Conservation (phyloP, 2,329 filamentous ascomycete genomes). For the Fusarium gaditjirri region DNA sequence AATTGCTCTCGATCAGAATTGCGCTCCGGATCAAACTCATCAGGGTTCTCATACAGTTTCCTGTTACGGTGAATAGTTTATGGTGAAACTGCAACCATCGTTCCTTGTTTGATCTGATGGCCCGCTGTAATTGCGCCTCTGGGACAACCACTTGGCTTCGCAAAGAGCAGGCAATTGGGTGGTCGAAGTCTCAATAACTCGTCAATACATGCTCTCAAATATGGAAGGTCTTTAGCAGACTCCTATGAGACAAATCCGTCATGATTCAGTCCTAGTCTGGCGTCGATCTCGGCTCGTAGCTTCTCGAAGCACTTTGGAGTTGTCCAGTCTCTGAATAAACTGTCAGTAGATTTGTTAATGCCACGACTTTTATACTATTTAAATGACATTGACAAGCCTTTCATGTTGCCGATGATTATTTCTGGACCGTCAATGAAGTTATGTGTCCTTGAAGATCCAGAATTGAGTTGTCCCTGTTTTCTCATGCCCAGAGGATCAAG, state of each 20-base stretch:
- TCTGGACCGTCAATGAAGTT: not conserved
- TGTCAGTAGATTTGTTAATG: not conserved
- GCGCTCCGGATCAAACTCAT: not conserved
- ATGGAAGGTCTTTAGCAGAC: not conserved
- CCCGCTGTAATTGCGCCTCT: not conserved
- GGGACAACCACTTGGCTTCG: not conserved
- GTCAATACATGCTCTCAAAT: not conserved
- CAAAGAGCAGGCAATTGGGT: not conserved
- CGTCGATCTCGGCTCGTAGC: not conserved
- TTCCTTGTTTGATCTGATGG: not conserved
- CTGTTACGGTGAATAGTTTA: not conserved
- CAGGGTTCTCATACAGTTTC: not conserved
- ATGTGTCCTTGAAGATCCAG: not conserved
- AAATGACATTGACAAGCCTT: not conserved
- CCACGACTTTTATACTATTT: accelerated
- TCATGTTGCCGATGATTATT: not conserved
- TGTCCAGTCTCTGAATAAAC: not conserved
- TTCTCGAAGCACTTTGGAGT: not conserved
- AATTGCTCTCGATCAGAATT: not conserved
- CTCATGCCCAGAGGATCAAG: not conserved
- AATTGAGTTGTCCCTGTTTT: not conserved
- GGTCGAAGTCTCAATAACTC: not conserved
- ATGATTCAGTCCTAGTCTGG: not conserved
- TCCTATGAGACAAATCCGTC: not conserved
- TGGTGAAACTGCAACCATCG: not conserved